Percentiles rank a stretch among this genome's conserved stretches.
phyloP scores from a whole-genome alignment of 768 basidiomycete species.

The Termitomyces sp. region DNA sequence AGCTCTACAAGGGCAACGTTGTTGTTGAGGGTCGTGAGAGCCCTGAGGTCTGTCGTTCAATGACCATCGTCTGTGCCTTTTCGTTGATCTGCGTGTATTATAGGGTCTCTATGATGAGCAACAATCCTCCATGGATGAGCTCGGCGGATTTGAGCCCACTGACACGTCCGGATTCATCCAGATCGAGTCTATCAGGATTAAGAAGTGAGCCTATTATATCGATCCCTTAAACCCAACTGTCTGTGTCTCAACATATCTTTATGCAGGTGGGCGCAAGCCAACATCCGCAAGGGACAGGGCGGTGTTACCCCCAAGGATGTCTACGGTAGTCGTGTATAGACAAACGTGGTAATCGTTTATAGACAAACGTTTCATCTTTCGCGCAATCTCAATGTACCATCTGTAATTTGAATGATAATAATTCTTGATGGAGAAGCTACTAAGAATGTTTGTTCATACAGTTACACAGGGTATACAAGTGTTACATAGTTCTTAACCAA shows the following conservation, averaged over 20 bases:
- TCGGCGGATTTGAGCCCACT: conserved; percentile 96
- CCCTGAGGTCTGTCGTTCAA: conserved; percentile 58
- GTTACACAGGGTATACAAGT: background rate
- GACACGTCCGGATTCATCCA: conserved; percentile 96
- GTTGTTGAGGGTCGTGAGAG: conserved; percentile 90
- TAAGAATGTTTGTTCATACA: background rate
- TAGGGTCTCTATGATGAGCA: conserved; percentile 94
- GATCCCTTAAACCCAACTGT: background rate
- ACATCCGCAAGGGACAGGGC: conserved; percentile 79
- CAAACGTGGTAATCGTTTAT: conserved; percentile 52
- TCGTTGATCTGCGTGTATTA: background rate
- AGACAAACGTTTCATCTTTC: conserved; percentile 5
- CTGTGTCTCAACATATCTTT: conserved; percentile 6
- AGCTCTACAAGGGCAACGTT: conserved; percentile 96
- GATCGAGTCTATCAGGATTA: conserved; percentile 97
- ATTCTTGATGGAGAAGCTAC: background rate
- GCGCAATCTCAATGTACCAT: background rate
- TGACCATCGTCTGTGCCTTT: background rate
- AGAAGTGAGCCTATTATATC: conserved; percentile 65
- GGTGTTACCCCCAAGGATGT: conserved; percentile 79
- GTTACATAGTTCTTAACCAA: too few species aligned
- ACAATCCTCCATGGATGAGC: conserved; percentile 97
- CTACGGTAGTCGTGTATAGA: conserved; percentile 61
- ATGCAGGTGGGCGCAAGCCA: conserved; percentile 83
- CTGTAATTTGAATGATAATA: background rate